Base-by-base conservation (phyloP, 768 basidiomycete species). In the Rhodosporidiobolus odoratus region DNA sequence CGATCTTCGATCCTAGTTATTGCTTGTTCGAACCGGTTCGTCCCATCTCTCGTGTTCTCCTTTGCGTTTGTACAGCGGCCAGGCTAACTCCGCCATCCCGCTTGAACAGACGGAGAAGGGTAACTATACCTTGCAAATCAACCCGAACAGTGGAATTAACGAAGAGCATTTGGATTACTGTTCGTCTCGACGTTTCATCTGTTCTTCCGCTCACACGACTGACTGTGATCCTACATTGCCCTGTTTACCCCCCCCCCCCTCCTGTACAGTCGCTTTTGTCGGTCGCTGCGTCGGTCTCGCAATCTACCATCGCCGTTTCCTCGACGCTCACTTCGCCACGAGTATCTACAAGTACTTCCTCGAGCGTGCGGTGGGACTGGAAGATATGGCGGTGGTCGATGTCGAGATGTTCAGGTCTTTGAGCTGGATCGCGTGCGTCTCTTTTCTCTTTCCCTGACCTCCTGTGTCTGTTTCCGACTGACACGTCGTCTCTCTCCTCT, bases 341-440 rank as follows among this genome's bases (percentile, higher is more conserved):
- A 91, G 91, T 77, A 96, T 99, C 85, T 98, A 99, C 86, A 99
- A 98, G 84, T 97, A 97, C 94, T 94, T 98, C 69, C 79, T 99
- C 77, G 91, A 90, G 84, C 98, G 98, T 84, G 96, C 97, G 82
- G 93, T 98, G 40, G 89, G 89, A 0, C 81, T 98, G 48, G 86
- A 89, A 12, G 96, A 99, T 81, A 82, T 99, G 76, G 95, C 98
- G 83, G 91, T 89, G 79, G 95, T 99, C 34, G 96, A 99, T 81
- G 91, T 88, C 3, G 96, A 98, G 78, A 81, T 98, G 68, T 89
- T 92, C 79, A 88, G 95, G 53, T 93, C 93, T 69, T 84, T 99
- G 82, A 93, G 90, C 32, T 99, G 96, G 96, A 99, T 98, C 92
- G 85, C 98, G 92, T 93, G 78, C 77, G 92, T 83, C 21, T 34